Evolutionary conservation across 2,329 filamentous ascomycete genomes (phyloP).

Genomic region (Ophiostoma tasmaniense): DNA sequence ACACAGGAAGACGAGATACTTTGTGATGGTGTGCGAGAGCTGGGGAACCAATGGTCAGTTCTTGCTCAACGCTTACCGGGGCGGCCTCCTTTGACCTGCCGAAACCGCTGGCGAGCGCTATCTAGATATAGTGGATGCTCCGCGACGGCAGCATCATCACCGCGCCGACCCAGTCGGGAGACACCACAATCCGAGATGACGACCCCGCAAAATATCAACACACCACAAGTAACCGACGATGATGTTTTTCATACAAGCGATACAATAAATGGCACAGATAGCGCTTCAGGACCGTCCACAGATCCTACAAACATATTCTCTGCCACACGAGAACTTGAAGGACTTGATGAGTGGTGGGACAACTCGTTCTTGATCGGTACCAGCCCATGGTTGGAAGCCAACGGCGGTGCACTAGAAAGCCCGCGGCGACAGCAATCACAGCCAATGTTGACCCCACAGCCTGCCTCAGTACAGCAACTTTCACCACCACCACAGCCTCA

Average conservation of each 20-base stretch:
- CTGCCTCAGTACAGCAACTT: neutral
- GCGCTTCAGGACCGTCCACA: neutral
- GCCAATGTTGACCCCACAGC: neutral
- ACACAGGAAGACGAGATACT: constrained; percentile 7
- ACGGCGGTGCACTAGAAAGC: neutral
- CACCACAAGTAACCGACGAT: neutral
- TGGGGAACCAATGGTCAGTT: constrained; percentile 12
- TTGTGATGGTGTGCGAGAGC: neutral
- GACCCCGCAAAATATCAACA: neutral
- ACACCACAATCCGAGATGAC: neutral
- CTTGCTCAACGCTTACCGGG: constrained; percentile 8
- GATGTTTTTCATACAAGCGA: neutral
- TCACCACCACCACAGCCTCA: neutral
- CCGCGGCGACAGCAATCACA: neutral
- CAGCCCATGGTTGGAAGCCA: neutral
- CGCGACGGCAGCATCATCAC: neutral
- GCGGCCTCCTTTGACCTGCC: constrained; percentile 12
- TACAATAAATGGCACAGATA: neutral
- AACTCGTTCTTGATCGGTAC: neutral
- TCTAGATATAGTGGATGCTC: neutral
- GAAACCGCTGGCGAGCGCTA: constrained; percentile 13
- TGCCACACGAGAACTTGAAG: neutral
- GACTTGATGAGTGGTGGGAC: neutral
- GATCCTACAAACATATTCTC: neutral
- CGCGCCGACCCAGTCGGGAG: neutral